These are phyloP conservation scores for Periglandula ipomoeae DNA, from an alignment of 2,329 filamentous ascomycete species.

Conservation along the genomic window DNA sequence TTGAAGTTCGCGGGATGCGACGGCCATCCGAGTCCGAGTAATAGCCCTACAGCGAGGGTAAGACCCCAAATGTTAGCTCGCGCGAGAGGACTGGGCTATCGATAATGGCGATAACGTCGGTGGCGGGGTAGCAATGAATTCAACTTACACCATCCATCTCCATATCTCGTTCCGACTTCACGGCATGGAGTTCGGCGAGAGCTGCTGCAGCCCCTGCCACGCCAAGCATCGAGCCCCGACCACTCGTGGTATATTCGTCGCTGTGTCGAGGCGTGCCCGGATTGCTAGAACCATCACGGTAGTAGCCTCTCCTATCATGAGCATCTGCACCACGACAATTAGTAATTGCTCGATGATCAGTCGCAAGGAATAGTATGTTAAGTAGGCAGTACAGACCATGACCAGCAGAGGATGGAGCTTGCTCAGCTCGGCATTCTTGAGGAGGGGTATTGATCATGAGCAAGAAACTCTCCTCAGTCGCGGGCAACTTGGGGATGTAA, in stretches of 20 bases:
- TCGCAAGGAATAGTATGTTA: conserved; percentile 3
- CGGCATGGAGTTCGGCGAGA: conserved; percentile 70
- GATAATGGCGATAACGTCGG: conserved; percentile 16
- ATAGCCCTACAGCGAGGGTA: conserved; percentile 40
- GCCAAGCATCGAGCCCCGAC: conserved; percentile 37
- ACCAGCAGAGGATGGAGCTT: conserved; percentile 22
- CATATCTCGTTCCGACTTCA: conserved; percentile 68
- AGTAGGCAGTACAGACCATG: conserved; percentile 21
- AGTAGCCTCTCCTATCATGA: conserved; percentile 41
- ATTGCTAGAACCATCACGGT: conserved; percentile 55
- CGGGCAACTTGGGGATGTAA: conserved; percentile 95
- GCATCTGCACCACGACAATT: conserved; percentile 30
- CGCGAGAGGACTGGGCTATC: conserved; percentile 4
- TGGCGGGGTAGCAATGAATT: conserved; percentile 14
- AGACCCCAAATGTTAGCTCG: conserved; percentile 6
- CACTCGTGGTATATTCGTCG: conserved; percentile 55
- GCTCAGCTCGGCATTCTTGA: conserved; percentile 49
- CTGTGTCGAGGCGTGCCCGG: conserved; percentile 59
- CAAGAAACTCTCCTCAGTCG: conserved; percentile 94
- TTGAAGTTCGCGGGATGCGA: conserved; percentile 54
- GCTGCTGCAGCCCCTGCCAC: conserved; percentile 70
- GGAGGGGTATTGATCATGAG: conserved; percentile 92
- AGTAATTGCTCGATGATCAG: not conserved
- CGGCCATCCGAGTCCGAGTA: conserved; percentile 62
- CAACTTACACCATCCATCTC: conserved; percentile 67